Evolutionary conservation across 2,329 filamentous ascomycete genomes (phyloP).

Genomic region (Cordyceps tenuipes): DNA sequence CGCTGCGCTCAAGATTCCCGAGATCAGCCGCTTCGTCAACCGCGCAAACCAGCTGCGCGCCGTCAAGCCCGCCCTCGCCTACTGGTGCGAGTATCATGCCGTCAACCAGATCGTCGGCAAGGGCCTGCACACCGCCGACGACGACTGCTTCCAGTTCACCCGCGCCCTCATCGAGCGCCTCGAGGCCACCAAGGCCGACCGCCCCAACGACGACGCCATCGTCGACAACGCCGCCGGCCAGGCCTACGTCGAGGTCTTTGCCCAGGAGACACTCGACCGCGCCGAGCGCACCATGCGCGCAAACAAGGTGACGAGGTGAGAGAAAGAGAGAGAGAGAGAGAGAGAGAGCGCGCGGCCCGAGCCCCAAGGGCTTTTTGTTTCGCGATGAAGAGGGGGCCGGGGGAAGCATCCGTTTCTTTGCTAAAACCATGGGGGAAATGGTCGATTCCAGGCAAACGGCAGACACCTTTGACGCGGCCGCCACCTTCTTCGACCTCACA

Average conservation of each 20-base stretch:
- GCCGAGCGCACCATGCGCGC: conserved; percentile 75
- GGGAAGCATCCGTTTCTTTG: not conserved
- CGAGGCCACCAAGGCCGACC: conserved; percentile 53
- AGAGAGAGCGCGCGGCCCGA: too few species aligned
- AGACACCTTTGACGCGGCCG: conserved; percentile 86
- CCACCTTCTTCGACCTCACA: conserved; percentile 83
- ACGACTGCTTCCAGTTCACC: conserved; percentile 74
- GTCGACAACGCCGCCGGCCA: conserved; percentile 78
- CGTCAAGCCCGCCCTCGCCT: conserved; percentile 79
- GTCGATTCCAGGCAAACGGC: conserved; percentile 69
- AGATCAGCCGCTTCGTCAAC: conserved; percentile 75
- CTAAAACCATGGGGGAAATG: not conserved
- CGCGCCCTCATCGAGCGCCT: conserved; percentile 83
- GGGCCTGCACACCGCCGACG: conserved; percentile 67
- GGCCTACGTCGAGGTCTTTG: conserved; percentile 92
- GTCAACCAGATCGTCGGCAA: conserved; percentile 84
- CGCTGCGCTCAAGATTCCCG: conserved; percentile 59
- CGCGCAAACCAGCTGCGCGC: conserved; percentile 78
- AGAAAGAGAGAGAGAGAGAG: conserved; percentile 8
- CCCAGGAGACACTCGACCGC: conserved; percentile 74
- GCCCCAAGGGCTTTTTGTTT: too few species aligned
- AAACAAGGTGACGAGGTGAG: conserved; percentile 71
- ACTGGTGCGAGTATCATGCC: conserved; percentile 94
- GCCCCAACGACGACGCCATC: conserved; percentile 73
- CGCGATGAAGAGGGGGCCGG: too few species aligned